Evolutionary conservation across 2,329 filamentous ascomycete genomes (phyloP).

Genomic region (Alternaria longipes): DNA sequence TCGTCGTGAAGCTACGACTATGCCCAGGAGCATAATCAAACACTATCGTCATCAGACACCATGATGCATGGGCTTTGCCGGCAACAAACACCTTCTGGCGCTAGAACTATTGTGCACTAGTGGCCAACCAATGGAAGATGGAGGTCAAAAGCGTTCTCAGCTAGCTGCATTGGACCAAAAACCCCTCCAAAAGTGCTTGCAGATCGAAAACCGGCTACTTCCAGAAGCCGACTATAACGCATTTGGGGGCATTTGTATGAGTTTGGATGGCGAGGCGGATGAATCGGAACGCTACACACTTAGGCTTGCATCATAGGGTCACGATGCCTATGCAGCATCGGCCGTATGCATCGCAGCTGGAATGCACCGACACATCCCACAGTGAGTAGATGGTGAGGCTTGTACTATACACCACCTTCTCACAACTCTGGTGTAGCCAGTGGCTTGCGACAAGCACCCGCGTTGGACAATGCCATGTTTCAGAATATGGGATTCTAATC

Average conservation of each 20-base stretch:
- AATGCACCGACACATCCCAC: not conserved
- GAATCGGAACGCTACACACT: constrained; percentile 10
- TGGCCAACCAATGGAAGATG: not conserved
- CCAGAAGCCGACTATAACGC: not conserved
- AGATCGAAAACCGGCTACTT: constrained; percentile 1
- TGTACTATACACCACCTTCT: not conserved
- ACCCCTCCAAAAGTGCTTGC: not conserved
- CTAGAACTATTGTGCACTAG: not conserved
- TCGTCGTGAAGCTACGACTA: too few relatives aligned
- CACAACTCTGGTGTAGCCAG: not conserved
- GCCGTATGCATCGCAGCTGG: not conserved
- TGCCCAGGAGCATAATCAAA: not conserved
- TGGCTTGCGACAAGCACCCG: not conserved
- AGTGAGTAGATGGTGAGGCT: not conserved
- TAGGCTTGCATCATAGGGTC: constrained; percentile 4
- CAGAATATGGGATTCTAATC: constrained; percentile 3
- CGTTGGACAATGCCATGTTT: constrained; percentile 3
- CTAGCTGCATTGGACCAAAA: not conserved
- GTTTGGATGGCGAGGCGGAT: constrained; percentile 6
- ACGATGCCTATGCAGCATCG: not conserved
- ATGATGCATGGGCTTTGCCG: not conserved
- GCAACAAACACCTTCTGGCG: not conserved
- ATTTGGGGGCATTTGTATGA: not conserved
- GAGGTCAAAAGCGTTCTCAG: not conserved
- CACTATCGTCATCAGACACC: not conserved